Percentiles rank a stretch among this genome's conserved stretches.
phyloP scores from a whole-genome alignment of 1,284 basidiomycete genomes.

The Stygiomarasmius scandens region DNA sequence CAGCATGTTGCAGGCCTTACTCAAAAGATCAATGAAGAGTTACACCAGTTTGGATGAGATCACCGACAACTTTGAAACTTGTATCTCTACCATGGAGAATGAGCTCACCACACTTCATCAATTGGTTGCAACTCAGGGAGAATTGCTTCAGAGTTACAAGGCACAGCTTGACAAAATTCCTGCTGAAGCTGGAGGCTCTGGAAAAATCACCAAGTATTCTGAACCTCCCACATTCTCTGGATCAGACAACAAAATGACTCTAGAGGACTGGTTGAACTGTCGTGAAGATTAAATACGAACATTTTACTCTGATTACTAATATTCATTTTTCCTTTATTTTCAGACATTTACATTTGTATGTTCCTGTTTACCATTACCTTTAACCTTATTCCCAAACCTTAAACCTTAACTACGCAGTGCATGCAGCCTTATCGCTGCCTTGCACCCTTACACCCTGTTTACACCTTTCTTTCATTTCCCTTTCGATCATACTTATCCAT shows the following conservation, averaged over 20 bases:
- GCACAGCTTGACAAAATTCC: background rate
- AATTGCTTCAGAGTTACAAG: background rate
- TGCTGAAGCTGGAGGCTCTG: background rate
- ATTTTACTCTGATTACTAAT: no score
- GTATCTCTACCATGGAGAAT: background rate
- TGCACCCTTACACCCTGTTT: no score
- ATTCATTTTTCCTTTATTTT: no score
- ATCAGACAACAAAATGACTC: constrained; percentile 1
- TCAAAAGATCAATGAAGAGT: background rate
- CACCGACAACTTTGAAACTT: background rate
- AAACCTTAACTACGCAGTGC: no score
- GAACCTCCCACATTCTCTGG: constrained; percentile 1
- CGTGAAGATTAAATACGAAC: no score
- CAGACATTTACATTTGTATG: no score
- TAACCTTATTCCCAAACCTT: no score
- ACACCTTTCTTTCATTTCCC: no score
- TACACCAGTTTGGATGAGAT: background rate
- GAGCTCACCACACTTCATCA: background rate
- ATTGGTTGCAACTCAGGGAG: background rate
- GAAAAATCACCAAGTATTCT: background rate
- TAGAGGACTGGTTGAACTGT: constrained; percentile 4
- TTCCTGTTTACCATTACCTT: no score
- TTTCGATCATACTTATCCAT: no score
- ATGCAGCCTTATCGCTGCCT: no score
- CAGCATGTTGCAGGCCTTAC: background rate